Percentiles rank a stretch among this genome's conserved stretches.
Conservation (phyloP, 805 yeast genomes). For the Starmera caribaea region DNA sequence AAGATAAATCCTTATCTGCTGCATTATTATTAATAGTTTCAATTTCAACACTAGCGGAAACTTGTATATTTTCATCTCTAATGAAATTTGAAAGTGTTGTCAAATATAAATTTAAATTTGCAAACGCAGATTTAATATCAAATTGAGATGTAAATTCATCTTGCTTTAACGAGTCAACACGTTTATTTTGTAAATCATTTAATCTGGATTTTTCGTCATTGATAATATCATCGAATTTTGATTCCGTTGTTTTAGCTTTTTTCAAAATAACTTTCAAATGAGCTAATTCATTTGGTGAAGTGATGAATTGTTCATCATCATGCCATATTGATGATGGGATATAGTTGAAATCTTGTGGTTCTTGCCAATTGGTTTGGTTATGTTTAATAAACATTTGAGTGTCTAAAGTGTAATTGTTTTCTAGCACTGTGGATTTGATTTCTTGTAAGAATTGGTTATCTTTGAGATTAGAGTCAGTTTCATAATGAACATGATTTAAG, state of each 20-base stretch:
- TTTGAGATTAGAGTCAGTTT: constrained; percentile 41
- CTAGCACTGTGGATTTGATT: constrained; percentile 47
- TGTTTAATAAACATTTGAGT: constrained; percentile 90
- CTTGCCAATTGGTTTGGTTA: constrained; percentile 67
- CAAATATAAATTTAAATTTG: constrained; percentile 42
- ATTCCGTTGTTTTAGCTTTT: constrained; percentile 22
- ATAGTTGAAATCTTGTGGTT: constrained; percentile 77
- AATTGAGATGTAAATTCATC: constrained; percentile 43
- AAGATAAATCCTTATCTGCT: constrained; percentile 59
- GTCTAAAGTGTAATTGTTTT: constrained; percentile 67
- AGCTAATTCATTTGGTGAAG: constrained; percentile 42
- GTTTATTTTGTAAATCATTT: constrained; percentile 20
- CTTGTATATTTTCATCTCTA: constrained; percentile 61
- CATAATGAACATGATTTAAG: constrained; percentile 51
- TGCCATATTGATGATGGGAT: constrained; percentile 94
- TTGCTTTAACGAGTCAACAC: constrained; percentile 26
- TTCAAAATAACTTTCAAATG: constrained; percentile 45
- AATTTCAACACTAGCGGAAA: constrained; percentile 75
- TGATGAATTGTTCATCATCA: constrained; percentile 75
- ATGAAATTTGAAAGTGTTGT: constrained; percentile 51
- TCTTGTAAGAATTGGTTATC: constrained; percentile 33
- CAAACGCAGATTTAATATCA: constrained; percentile 23
- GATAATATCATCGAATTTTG: constrained; percentile 19
- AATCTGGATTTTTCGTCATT: constrained; percentile 21
- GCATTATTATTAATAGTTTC: constrained; percentile 85